These are phyloP conservation scores for Cucurbitaria berberidis DNA, from an alignment of 2,329 filamentous ascomycete genomes.

Conservation along the genomic window DNA sequence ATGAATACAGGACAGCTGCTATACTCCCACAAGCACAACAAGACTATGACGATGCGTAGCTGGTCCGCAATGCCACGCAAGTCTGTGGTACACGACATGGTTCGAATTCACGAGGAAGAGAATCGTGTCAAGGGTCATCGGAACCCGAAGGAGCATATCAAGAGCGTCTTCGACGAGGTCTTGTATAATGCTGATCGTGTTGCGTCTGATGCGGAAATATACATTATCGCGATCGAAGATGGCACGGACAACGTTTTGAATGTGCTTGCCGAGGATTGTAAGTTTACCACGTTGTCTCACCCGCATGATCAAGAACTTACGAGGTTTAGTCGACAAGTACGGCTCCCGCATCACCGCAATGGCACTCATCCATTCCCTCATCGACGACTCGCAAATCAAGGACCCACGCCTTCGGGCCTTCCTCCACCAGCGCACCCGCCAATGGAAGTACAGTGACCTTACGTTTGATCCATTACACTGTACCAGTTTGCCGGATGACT, in stretches of 20 bases:
- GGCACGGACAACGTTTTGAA: slow-evolving; percentile 64
- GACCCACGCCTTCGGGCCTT: slow-evolving; percentile 34
- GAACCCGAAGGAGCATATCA: slow-evolving; percentile 65
- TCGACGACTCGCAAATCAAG: slow-evolving; percentile 30
- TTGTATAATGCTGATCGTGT: slow-evolving; percentile 57
- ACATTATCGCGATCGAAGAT: slow-evolving; percentile 74
- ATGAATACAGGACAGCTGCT: slow-evolving; percentile 78
- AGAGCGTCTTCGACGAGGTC: slow-evolving; percentile 69
- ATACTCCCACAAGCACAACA: slow-evolving; percentile 72
- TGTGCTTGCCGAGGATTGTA: slow-evolving; percentile 64
- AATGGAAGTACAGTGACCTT: slow-evolving; percentile 37
- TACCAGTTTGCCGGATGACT: slow-evolving; percentile 30
- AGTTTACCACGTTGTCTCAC: slow-evolving; percentile 41
- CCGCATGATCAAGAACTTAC: slow-evolving; percentile 8
- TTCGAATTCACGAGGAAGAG: slow-evolving; percentile 57
- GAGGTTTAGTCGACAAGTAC: slow-evolving; percentile 32
- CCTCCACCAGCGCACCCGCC: slow-evolving; percentile 39
- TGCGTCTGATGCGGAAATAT: slow-evolving; percentile 61
- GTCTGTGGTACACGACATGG: slow-evolving; percentile 63
- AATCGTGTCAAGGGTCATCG: slow-evolving; percentile 70
- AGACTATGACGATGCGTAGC: slow-evolving; percentile 64
- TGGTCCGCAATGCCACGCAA: slow-evolving; percentile 67
- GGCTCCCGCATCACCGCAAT: slow-evolving; percentile 37
- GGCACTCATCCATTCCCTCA: slow-evolving; percentile 35
- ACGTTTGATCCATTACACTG: slow-evolving; percentile 26